Conservation (phyloP, 768 basidiomycete species). For the Guyanaporus albipodus region DNA sequence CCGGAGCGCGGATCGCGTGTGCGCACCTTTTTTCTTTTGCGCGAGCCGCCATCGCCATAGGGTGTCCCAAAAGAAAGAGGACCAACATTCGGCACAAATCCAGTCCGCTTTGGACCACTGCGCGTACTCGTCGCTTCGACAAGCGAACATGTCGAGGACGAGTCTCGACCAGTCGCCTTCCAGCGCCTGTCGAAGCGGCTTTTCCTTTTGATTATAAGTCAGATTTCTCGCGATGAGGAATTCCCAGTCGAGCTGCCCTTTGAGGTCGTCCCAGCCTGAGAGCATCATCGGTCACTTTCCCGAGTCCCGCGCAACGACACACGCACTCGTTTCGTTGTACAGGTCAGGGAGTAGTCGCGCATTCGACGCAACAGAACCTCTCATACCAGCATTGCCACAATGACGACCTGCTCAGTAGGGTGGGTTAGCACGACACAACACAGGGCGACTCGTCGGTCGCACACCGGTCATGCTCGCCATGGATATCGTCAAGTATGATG, state of each 20-base stretch:
- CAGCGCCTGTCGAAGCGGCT: background rate
- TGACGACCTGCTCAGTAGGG: background rate
- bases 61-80: background rate
- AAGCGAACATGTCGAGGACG: background rate
- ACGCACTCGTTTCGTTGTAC: conserved; percentile 3
- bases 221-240: background rate
- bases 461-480: background rate
- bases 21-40: background rate
- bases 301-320: background rate
- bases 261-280: conserved; percentile 6
- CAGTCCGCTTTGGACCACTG: conserved; percentile 3
- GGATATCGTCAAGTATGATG: conserved; percentile 1
- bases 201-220: background rate
- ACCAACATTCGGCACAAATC: background rate
- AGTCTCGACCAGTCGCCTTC: background rate
- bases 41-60: background rate
- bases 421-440: background rate
- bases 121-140: background rate
- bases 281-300: background rate
- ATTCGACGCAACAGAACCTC: too few relatives aligned
- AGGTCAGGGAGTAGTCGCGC: background rate
- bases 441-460: background rate
- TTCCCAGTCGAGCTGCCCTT: background rate
- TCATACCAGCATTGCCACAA: background rate
- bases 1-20: too few relatives aligned